Conservation (phyloP, 352 stramenopile species). For the Lagenidium sp. region DNA sequence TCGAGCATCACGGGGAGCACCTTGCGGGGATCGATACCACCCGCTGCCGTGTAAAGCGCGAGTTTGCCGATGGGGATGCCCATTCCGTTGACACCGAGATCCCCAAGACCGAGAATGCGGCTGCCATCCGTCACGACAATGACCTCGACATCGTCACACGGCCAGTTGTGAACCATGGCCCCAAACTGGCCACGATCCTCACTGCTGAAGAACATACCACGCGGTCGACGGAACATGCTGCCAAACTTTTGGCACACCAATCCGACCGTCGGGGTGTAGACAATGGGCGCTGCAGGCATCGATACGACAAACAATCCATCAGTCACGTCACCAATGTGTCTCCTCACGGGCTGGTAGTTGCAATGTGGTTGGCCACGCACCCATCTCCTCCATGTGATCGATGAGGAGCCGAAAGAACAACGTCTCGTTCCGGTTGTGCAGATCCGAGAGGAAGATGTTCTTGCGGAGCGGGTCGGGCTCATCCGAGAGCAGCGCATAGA, state of each 20-base stretch:
- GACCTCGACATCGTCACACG: conserved; percentile 93
- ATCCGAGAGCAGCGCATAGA: conserved; percentile 60
- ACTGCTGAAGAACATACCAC: conserved; percentile 94
- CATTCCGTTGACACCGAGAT: conserved; percentile 97
- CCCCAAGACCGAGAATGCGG: conserved; percentile 95
- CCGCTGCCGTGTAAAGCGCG: conserved; percentile 92
- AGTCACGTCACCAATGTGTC: too few species aligned
- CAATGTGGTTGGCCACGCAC: too few species aligned
- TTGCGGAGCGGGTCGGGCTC: conserved; percentile 85
- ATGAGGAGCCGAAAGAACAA: conserved; percentile 93
- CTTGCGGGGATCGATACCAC: conserved; percentile 92
- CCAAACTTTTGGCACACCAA: conserved; percentile 91
- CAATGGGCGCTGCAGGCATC: conserved; percentile 80
- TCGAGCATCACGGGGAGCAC: conserved; percentile 94
- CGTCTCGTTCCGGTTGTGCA: conserved; percentile 96
- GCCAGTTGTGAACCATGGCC: conserved; percentile 94
- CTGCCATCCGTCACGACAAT: conserved; percentile 97
- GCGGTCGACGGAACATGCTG: conserved; percentile 82
- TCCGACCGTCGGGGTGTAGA: conserved; percentile 97
- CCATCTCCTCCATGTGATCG: conserved; percentile 89
- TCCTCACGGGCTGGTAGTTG: too few species aligned
- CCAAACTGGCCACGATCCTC: conserved; percentile 87
- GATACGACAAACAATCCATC: not conserved
- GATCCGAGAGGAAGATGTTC: conserved; percentile 90
- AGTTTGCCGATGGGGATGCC: conserved; percentile 97